Base-by-base conservation (phyloP, 305 asterid genomes). In the Caryopteris hybrid region DNA sequence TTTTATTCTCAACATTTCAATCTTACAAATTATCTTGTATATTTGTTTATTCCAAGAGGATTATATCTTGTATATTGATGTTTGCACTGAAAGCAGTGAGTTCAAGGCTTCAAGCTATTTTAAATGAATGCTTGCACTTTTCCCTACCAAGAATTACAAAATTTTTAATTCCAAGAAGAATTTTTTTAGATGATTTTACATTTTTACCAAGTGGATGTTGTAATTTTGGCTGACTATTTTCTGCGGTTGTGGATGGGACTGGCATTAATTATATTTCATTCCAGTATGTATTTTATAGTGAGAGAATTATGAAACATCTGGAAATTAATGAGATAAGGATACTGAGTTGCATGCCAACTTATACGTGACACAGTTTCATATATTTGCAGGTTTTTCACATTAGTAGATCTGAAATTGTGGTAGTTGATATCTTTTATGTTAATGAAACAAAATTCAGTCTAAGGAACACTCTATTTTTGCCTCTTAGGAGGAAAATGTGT, bases 1-100 rank as follows among this genome's bases (percentile, higher is more conserved):
- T 76, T 83, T 36, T 70, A 76, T 72, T 51, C 80, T 85, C 74
- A 72, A 54, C 69, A 2, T 50, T 52, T n/a, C n/a, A n/a, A n/a
- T n/a, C n/a, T n/a, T n/a, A n/a, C 13, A 17, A n/a, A 20, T 58
- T 66, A 58, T 21, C 13, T 38, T 55, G 56, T 27, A 5, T 38
- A 1, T 57, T 12, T 48, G 8, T 39, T n/a, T n/a, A n/a, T n/a
- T n/a, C n/a, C n/a, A n/a, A n/a, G n/a, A n/a, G n/a, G n/a, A n/a
- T n/a, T n/a, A n/a, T n/a, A n/a, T n/a, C n/a, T n/a, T n/a, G n/a
- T n/a, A n/a, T n/a, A n/a, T n/a, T n/a, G n/a, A n/a, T n/a, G n/a
- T n/a, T n/a, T n/a, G n/a, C n/a, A n/a, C n/a, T n/a, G n/a, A n/a
- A n/a, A n/a, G n/a, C n/a, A n/a, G n/a, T n/a, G n/a, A n/a, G n/a